Conservation (phyloP, 768 basidiomycete genomes). For the Tulasnella sp. region DNA sequence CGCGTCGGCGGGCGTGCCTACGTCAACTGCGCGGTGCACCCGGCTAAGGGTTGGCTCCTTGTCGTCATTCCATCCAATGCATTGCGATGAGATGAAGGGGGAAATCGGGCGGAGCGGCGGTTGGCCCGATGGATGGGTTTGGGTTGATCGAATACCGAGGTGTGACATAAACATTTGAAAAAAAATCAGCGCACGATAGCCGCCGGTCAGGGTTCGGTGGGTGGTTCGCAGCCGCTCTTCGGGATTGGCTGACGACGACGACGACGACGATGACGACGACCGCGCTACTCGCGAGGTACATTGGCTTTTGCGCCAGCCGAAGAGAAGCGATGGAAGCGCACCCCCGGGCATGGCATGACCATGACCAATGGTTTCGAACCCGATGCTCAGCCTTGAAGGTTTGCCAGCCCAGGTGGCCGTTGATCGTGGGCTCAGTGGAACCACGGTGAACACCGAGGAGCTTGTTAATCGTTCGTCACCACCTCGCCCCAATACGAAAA, state of each 20-base stretch:
- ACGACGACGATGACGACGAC: conserved; percentile 2
- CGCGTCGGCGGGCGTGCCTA: background rate
- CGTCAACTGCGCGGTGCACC: conserved; percentile 6
- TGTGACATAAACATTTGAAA: background rate
- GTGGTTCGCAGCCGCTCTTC: too few relatives aligned
- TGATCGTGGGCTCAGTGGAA: background rate
- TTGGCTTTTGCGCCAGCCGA: background rate
- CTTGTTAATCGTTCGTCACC: too few relatives aligned
- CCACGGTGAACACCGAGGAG: background rate
- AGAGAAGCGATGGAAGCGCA: background rate
- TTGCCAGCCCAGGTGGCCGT: background rate
- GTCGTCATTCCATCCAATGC: conserved; percentile 8
- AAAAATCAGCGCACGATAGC: background rate
- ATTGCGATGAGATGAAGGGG: conserved; percentile 10
- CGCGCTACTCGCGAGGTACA: background rate
- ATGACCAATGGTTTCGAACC: background rate
- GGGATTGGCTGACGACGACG: background rate
- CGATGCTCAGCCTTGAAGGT: background rate
- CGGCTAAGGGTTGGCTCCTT: background rate
- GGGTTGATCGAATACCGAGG: background rate
- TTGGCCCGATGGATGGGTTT: conserved; percentile 9
- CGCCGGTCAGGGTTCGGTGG: background rate
- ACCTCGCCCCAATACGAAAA: background rate
- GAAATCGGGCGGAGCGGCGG: conserved; percentile 6
- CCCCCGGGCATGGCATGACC: background rate